Evolutionary conservation across 805 yeast species (phyloP).

Genomic region (Wickerhamiella australiensis): DNA sequence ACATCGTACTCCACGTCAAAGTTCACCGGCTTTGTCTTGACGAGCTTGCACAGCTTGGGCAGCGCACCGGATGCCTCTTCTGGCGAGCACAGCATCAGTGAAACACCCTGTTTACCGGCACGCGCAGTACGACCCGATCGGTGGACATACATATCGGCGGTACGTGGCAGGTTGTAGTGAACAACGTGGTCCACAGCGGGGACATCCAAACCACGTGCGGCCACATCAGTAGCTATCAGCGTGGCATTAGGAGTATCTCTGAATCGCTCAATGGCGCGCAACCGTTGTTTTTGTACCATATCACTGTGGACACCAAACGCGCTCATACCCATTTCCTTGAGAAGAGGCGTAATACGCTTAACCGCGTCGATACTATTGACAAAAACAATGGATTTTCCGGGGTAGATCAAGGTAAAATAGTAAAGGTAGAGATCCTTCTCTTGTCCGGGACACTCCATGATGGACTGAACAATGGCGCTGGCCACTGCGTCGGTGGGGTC

Average conservation of each 20-base stretch:
- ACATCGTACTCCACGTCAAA: constrained; percentile 70
- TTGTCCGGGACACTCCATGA: constrained; percentile 80
- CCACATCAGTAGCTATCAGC: constrained; percentile 89
- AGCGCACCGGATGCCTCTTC: constrained; percentile 87
- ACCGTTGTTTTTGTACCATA: constrained; percentile 88
- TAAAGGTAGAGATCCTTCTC: constrained; percentile 86
- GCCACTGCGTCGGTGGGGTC: constrained; percentile 78
- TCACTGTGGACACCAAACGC: constrained; percentile 78
- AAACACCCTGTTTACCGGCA: constrained; percentile 88
- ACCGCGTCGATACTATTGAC: constrained; percentile 95
- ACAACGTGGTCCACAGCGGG: constrained; percentile 85
- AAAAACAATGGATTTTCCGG: constrained; percentile 81
- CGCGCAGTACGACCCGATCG: constrained; percentile 98
- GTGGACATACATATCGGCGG: constrained; percentile 90
- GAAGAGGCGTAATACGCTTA: constrained; percentile 65
- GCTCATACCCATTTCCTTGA: constrained; percentile 53
- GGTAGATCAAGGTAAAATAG: constrained; percentile 73
- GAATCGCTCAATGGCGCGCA: constrained; percentile 75
- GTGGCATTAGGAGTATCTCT: constrained; percentile 38
- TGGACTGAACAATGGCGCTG: constrained; percentile 62
- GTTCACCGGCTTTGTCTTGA: constrained; percentile 42
- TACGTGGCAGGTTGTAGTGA: constrained; percentile 87
- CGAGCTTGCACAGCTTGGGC: constrained; percentile 50
- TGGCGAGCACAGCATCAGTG: constrained; percentile 84
- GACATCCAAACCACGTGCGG: constrained; percentile 95